Base-by-base conservation (phyloP, 257 asterid genomes). In the Capsicum baccatum region DNA sequence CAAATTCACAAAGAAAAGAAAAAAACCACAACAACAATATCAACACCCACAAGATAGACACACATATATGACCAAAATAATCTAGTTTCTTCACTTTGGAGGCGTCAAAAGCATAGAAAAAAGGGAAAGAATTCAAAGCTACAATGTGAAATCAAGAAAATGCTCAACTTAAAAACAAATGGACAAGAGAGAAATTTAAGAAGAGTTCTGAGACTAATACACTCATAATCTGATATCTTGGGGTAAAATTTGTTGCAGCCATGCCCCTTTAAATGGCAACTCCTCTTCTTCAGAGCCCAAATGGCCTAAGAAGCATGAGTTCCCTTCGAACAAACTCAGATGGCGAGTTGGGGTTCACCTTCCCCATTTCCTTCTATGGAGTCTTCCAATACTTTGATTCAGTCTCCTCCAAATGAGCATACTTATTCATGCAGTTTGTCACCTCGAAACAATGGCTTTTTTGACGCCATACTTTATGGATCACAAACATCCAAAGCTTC, bases 321-420 rank as follows among this genome's bases (percentile, higher is more conserved):
- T 96, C 97, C 98, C 99, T 96, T 96, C 99, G 89, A 87, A 92
- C 98, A 95, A 95, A 95, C 87, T 86, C 93, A 83, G 84, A 88
- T 78, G 63, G 94, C 87, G 81, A 88, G 85, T 82, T 94, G 97
- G 97, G 93, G 89, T 56, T 87, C 91, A 21, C 92, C 94, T 79
- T 85, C 95, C 89, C 94, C 95, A 6, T 83, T 90, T 86, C 94
- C 96, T 80, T 44, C 6, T 44, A 0, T 44, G 48, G 48, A 44
- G 48, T 44, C 6, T 6, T 44, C 48, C 48, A 92, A 94, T 81
- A 86, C 90, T 85, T 89, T 90, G 52, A 87, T 91, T 89, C 97
- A 90, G 84, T 86, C 94, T 42, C 93, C 96, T 78, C 89, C 87
- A 48, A 84, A 86, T 48, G 92, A 91, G 84, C 80, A 87, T 74